These are phyloP conservation scores for Vitis rotundifolia DNA, from an alignment of 164 flowering plant species.

Conservation along the genomic window DNA sequence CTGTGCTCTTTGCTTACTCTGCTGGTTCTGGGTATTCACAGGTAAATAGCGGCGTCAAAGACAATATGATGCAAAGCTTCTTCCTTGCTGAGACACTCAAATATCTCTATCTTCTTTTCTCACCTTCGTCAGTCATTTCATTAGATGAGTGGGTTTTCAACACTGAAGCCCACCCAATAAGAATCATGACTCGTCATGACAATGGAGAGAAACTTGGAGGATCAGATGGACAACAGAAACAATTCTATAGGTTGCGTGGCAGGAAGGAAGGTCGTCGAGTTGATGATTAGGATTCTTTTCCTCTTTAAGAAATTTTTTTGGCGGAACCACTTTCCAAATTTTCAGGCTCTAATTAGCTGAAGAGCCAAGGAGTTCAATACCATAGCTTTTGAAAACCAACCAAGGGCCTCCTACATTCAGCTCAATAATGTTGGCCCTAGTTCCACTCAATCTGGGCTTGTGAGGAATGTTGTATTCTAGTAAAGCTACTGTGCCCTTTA, in stretches of 20 bases:
- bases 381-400: background rate
- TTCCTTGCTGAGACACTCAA: slow-evolving; percentile 97
- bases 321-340: background rate
- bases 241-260: slow-evolving; percentile 34
- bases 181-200: slow-evolving; percentile 50
- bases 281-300: slow-evolving; percentile 17
- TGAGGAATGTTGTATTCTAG: background rate
- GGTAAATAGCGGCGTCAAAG: slow-evolving; percentile 84
- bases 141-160: slow-evolving; percentile 96
- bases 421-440: background rate
- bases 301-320: background rate
- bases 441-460: background rate
- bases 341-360: slow-evolving; percentile 1
- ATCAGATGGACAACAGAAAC: slow-evolving; percentile 28
- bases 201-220: slow-evolving; percentile 16
- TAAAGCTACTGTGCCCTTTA: too few relatives aligned
- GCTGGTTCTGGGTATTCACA: slow-evolving; percentile 22
- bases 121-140: slow-evolving; percentile 74
- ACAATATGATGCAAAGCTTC: slow-evolving; percentile 97
- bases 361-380: slow-evolving; percentile 1
- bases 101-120: slow-evolving; percentile 85
- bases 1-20: background rate
- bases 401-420: background rate
- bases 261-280: slow-evolving; percentile 64
- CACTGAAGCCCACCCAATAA: slow-evolving; percentile 94